phyloP scores from a whole-genome alignment of 108 stramenopile genomes.

The Pseudonitzschia delicatissima region DNA sequence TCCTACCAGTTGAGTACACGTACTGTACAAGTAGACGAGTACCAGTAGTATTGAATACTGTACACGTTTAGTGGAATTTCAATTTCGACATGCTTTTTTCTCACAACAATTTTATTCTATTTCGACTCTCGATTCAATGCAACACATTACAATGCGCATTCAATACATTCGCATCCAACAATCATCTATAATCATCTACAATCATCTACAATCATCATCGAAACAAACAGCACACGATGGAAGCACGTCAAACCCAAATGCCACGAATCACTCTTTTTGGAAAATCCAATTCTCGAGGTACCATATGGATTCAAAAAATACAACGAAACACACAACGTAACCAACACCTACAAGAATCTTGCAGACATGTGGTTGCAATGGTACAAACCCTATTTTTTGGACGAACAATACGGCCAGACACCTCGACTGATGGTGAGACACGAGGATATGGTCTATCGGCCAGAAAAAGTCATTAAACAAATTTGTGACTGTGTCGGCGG shows the following conservation, averaged over 20 bases:
- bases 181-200: too few species aligned
- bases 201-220: too few species aligned
- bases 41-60: constrained; percentile 15
- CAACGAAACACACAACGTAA: background rate
- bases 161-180: too few species aligned
- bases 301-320: constrained; percentile 6
- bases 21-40: constrained; percentile 30
- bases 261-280: constrained; percentile 4
- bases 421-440: constrained; percentile 63
- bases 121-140: too few species aligned
- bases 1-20: too few species aligned
- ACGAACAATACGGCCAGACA: constrained; percentile 25
- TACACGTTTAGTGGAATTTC: background rate
- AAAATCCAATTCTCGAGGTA: background rate
- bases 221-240: constrained; percentile 20
- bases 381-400: constrained; percentile 50
- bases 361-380: constrained; percentile 65
- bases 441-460: constrained; percentile 65
- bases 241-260: constrained; percentile 13
- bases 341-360: constrained; percentile 35
- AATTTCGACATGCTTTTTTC: background rate
- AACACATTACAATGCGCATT: too few species aligned
- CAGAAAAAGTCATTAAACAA: constrained; percentile 44
- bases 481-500: constrained; percentile 69
- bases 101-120: background rate